A percentile compares a stretch with the other conserved stretches of the same genome.
Evolutionary conservation across 768 basidiomycete genomes (phyloP).

Genomic region (Amanita jacksonii): DNA sequence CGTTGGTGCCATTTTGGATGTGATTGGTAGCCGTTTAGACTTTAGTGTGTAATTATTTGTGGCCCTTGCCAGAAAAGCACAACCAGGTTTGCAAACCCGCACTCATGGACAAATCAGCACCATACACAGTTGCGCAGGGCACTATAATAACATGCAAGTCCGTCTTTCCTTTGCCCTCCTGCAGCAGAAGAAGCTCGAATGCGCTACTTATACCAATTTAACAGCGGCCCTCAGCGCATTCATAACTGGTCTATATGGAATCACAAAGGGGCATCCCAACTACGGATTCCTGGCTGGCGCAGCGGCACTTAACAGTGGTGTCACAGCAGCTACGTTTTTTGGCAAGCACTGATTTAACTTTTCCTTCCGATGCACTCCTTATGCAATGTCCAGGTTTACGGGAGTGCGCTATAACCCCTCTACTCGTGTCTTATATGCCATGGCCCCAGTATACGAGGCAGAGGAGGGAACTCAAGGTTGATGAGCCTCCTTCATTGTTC

Average conservation of each 20-base stretch:
- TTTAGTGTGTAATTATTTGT: too few species aligned
- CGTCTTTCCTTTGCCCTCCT: constrained; percentile 31
- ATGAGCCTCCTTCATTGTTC: constrained; percentile 25
- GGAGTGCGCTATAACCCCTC: constrained; percentile 67
- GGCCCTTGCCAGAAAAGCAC: too few species aligned
- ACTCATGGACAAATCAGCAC: constrained; percentile 24
- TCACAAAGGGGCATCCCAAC: constrained; percentile 38
- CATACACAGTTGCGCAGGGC: constrained; percentile 43
- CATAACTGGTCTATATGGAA: constrained; percentile 32
- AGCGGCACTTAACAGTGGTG: constrained; percentile 62
- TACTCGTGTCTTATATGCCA: constrained; percentile 36
- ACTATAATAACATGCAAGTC: constrained; percentile 73
- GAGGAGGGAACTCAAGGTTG: constrained; percentile 21
- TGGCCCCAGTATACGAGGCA: constrained; percentile 40
- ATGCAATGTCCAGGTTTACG: constrained; percentile 43
- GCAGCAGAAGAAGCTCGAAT: constrained; percentile 18
- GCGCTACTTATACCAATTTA: constrained; percentile 6
- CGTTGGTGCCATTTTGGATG: constrained; percentile 26
- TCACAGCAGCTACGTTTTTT: constrained; percentile 72
- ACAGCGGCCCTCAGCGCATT: constrained; percentile 53
- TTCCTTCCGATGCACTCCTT: neutral
- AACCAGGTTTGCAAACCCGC: neutral
- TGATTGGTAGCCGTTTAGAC: too few species aligned
- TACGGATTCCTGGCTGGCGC: constrained; percentile 40
- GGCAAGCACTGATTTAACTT: constrained; percentile 37